A percentile compares a stretch with the other conserved stretches of the same genome.
Conservation (phyloP, 768 basidiomycete species). For the Auricularia auricula-judae region DNA sequence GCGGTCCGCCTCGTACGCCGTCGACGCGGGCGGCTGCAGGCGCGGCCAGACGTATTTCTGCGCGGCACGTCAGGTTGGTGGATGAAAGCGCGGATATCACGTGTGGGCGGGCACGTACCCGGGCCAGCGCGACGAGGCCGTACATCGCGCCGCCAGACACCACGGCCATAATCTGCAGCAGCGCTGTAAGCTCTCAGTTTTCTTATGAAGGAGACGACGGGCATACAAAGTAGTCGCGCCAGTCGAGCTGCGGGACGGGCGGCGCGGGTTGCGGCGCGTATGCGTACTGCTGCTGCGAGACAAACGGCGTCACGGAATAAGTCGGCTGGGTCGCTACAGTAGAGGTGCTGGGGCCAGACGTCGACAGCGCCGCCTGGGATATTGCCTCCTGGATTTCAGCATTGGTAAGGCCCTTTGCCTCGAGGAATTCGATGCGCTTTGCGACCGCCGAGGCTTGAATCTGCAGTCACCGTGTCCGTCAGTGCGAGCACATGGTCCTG, state of each 20-base stretch:
- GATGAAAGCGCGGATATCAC: neutral
- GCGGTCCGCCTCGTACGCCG: slow-evolving; percentile 83
- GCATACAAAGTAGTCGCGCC: slow-evolving; percentile 95
- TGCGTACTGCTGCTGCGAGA: slow-evolving; percentile 34
- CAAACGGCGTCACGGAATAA: slow-evolving; percentile 25
- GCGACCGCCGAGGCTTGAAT: slow-evolving; percentile 66
- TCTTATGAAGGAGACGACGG: slow-evolving; percentile 1
- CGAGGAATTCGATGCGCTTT: slow-evolving; percentile 87
- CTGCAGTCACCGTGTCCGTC: slow-evolving; percentile 27
- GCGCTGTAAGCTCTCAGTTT: slow-evolving; percentile 16
- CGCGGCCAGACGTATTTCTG: slow-evolving; percentile 90
- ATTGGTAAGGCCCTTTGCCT: slow-evolving; percentile 80
- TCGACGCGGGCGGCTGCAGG: slow-evolving; percentile 75
- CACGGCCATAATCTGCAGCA: slow-evolving; percentile 74
- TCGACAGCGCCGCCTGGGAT: slow-evolving; percentile 37
- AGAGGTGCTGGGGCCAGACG: slow-evolving; percentile 11
- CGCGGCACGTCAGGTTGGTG: neutral
- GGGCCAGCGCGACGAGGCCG: slow-evolving; percentile 68
- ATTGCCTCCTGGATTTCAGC: slow-evolving; percentile 82
- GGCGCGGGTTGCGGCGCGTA: slow-evolving; percentile 27
- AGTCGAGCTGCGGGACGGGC: slow-evolving; percentile 60
- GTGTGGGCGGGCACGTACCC: slow-evolving; percentile 31
- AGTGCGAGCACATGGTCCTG: neutral
- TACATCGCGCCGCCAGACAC: slow-evolving; percentile 80
- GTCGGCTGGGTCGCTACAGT: slow-evolving; percentile 6